Evolutionary conservation across 495 filamentous ascomycete species (phyloP), one percentile per base, ranked within the genome.

Genomic region (Cetradonia linearis): DNA sequence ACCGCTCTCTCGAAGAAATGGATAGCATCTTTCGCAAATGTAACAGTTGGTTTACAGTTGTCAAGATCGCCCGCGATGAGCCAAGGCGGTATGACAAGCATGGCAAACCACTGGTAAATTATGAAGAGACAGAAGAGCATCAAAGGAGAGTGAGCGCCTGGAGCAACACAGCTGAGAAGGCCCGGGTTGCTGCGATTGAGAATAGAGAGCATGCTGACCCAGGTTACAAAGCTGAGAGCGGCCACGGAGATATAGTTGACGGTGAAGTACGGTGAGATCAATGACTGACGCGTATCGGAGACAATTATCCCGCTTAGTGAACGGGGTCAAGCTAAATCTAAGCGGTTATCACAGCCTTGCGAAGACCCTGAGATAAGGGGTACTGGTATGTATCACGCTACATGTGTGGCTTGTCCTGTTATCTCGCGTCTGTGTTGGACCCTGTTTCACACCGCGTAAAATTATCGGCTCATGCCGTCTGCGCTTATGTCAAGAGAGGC

Each of bases 1-100:
- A 82, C 68, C 83, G 86, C 34, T 85, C 81, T 4, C 76, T 90
- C 28, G 86, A 90, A 64, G 86, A 89, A 67, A 84, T 89, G 79
- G 86, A 89, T 67, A 73, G 72, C 62, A 87, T 90, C 63, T 90
- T 90, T 79, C 79, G 76, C 68, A 87, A 86, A 69, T 76, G 74
- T 53, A 56, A 63, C 44, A 76, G 74, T 8, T 77, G 70, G 57
- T 83, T 87, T 63, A 71, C 74, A 13, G 79, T 88, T 28, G 86
- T 90, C 4, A 65, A 72, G 46, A 71, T 81, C 28, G 86, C 86
- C 9, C 63, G 70, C 13, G 71, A 77, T 1, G 80, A 86, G 69
- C 86, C 86, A 9, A 76, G 77, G 30, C 79, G 86, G 61, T 90
- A 87, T 69, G 86, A 84, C 58, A 82, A 82, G 73, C 78, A 85